phyloP scores from a whole-genome alignment of 805 yeast species.

The Yarrowia sp. region DNA sequence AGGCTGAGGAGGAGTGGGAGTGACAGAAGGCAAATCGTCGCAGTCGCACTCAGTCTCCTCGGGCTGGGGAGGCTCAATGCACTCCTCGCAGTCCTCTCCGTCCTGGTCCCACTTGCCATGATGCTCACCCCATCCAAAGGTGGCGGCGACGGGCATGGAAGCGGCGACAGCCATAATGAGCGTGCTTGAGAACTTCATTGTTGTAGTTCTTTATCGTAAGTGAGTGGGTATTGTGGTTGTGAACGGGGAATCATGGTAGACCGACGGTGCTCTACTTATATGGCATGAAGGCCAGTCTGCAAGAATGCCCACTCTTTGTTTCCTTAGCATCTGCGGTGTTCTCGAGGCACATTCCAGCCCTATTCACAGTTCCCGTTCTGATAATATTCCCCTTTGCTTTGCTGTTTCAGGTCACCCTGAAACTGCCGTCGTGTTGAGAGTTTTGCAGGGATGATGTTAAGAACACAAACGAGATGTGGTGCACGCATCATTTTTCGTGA shows the following conservation, averaged over 20 bases:
- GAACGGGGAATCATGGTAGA: background rate
- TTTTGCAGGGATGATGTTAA: background rate
- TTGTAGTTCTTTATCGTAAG: background rate
- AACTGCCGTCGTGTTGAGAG: background rate
- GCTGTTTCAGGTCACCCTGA: background rate
- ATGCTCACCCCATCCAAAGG: too few relatives aligned
- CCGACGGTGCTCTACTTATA: background rate
- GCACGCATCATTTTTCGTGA: conserved; percentile 6
- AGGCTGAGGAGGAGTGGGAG: background rate
- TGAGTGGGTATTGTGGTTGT: too few relatives aligned
- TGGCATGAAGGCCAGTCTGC: background rate
- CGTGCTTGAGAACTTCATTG: conserved; percentile 26
- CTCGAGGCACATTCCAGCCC: background rate
- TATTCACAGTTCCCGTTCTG: background rate
- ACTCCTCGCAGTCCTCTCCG: background rate
- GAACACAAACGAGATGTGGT: conserved; percentile 2
- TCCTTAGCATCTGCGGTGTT: background rate
- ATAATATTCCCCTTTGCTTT: conserved; percentile 10
- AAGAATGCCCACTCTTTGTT: background rate
- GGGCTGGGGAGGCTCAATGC: background rate
- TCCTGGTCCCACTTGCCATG: too few relatives aligned
- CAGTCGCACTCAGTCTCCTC: background rate
- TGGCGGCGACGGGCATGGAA: conserved; percentile 6
- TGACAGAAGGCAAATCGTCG: background rate
- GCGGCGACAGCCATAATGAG: conserved; percentile 26